Conservation (phyloP, 768 basidiomycete genomes). For the Pleurotus platypus region DNA sequence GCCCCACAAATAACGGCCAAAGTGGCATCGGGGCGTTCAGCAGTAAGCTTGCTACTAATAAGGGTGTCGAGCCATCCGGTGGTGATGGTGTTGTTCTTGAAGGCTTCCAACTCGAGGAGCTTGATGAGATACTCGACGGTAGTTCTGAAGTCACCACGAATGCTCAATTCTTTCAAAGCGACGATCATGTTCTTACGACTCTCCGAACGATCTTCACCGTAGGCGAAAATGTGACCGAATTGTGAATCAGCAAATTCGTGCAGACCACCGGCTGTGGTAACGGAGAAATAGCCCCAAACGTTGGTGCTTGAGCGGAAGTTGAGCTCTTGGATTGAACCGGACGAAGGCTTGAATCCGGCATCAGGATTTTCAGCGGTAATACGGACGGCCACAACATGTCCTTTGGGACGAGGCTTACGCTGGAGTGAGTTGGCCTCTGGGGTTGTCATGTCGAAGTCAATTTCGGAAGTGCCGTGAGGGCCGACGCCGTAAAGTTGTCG, state of each 20-base stretch:
- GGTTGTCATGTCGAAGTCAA: constrained; percentile 94
- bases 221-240: constrained; percentile 99
- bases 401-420: constrained; percentile 94
- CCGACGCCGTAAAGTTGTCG: constrained; percentile 93
- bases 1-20: constrained; percentile 96
- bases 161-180: constrained; percentile 95
- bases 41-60: constrained; percentile 95
- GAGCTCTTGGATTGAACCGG: constrained; percentile 94
- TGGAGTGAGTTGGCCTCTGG: constrained; percentile 87
- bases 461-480: constrained; percentile 83
- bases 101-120: constrained; percentile 91
- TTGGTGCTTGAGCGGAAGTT: constrained; percentile 99
- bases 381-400: constrained; percentile 97
- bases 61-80: constrained; percentile 98
- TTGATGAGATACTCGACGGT: constrained; percentile 99
- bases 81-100: constrained; percentile 96
- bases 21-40: constrained; percentile 90
- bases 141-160: constrained; percentile 97
- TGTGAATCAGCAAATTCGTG: constrained; percentile 99
- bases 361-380: constrained; percentile 99
- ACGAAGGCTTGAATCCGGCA: constrained; percentile 99
- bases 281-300: constrained; percentile 99
- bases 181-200: constrained; percentile 99
- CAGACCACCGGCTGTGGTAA: constrained; percentile 89
- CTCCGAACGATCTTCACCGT: constrained; percentile 93